phyloP scores from a whole-genome alignment of 2,329 filamentous ascomycete genomes.

The Aspergillus latus region DNA sequence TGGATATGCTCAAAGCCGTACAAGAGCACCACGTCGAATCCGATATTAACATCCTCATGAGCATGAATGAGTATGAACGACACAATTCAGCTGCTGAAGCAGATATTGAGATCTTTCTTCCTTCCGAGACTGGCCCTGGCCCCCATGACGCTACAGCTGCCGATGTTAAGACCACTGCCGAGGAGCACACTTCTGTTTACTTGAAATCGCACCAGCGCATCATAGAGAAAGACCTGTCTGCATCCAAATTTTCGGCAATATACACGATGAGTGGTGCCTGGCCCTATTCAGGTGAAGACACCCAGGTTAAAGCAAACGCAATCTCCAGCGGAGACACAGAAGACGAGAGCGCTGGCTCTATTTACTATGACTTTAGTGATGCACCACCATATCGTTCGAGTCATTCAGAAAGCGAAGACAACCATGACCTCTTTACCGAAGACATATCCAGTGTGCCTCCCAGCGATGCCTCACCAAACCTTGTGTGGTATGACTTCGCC shows the following conservation, averaged over 20 bases:
- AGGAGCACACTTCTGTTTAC: background rate
- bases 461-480: background rate
- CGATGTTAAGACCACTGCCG: background rate
- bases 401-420: background rate
- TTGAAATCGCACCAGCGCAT: too few species aligned
- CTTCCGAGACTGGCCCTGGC: background rate
- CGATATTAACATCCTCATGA: background rate
- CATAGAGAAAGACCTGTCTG: background rate
- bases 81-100: background rate
- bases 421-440: background rate
- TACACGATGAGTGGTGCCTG: background rate
- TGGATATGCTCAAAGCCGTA: background rate
- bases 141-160: background rate
- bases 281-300: background rate
- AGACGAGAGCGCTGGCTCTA: slow-evolving; percentile 1
- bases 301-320: background rate
- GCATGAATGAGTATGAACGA: background rate
- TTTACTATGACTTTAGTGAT: slow-evolving; percentile 16
- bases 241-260: background rate
- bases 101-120: background rate
- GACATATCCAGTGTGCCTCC: background rate
- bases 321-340: background rate
- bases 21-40: background rate
- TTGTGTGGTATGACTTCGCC: background rate
- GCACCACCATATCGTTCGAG: background rate